These are phyloP conservation scores for Sclerotinia borealis DNA, from an alignment of 2,329 filamentous ascomycete genomes.

Conservation along the genomic window DNA sequence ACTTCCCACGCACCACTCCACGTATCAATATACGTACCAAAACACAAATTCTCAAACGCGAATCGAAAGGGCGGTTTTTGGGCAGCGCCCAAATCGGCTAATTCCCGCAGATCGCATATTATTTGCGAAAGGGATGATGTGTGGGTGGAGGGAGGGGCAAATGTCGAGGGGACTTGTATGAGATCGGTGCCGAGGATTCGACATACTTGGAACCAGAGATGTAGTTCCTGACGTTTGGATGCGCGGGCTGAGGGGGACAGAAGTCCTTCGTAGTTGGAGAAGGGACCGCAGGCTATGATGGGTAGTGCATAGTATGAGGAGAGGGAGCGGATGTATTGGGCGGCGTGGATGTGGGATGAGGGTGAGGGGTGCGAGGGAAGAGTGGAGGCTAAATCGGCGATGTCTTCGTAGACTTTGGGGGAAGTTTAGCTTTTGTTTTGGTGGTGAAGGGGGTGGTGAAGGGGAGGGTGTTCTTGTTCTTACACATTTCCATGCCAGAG, in stretches of 20 bases:
- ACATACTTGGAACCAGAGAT: constrained; percentile 64
- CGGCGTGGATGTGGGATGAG: constrained; percentile 47
- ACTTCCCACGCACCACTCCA: constrained; percentile 71
- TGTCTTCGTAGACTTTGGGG: constrained; percentile 58
- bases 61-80: constrained; percentile 55
- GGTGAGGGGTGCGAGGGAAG: constrained; percentile 31
- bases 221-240: constrained; percentile 54
- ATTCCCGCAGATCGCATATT: constrained; percentile 53
- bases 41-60: constrained; percentile 68
- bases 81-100: constrained; percentile 60
- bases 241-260: constrained; percentile 53
- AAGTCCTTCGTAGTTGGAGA: constrained; percentile 72
- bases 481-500: constrained; percentile 62
- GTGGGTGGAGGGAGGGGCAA: constrained; percentile 35
- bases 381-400: constrained; percentile 50
- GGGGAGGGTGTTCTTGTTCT: too few species aligned
- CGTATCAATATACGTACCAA: constrained; percentile 62
- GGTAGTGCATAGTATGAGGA: constrained; percentile 49
- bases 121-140: constrained; percentile 50
- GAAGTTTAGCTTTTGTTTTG: not conserved
- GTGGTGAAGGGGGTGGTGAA: not conserved
- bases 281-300: constrained; percentile 56
- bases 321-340: constrained; percentile 48
- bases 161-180: constrained; percentile 69
- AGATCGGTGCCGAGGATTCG: constrained; percentile 62